Percentiles rank a stretch among this genome's conserved stretches.
phyloP scores from a whole-genome alignment of 148 eudicot genomes.

The Amaranthus palmeri region DNA sequence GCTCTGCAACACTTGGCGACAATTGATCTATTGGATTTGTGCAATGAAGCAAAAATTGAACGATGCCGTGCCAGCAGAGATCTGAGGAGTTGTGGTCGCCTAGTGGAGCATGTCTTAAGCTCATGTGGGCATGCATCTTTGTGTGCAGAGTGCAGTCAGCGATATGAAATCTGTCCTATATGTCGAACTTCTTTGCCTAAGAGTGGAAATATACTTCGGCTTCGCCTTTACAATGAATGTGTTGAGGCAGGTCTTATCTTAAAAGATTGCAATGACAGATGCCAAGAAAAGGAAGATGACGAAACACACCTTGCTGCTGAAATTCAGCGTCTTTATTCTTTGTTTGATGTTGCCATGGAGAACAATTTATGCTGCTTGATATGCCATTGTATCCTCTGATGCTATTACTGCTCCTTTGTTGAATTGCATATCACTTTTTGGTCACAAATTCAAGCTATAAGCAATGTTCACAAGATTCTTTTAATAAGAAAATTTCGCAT shows the following conservation, averaged over 20 bases:
- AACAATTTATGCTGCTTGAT: slow-evolving; percentile 74
- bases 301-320: slow-evolving; percentile 56
- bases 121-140: slow-evolving; percentile 96
- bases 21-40: slow-evolving; percentile 78
- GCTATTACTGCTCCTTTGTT: slow-evolving; percentile 1
- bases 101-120: slow-evolving; percentile 59
- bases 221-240: slow-evolving; percentile 91
- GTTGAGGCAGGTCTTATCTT: slow-evolving; percentile 84
- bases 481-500: background rate
- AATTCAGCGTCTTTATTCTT: slow-evolving; percentile 72
- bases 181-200: slow-evolving; percentile 66
- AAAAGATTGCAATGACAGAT: slow-evolving; percentile 52
- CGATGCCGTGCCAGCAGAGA: slow-evolving; percentile 93
- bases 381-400: slow-evolving; percentile 89
- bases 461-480: background rate
- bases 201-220: slow-evolving; percentile 50
- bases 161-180: slow-evolving; percentile 85
- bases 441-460: background rate
- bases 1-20: slow-evolving; percentile 81
- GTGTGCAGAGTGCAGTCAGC: slow-evolving; percentile 88
- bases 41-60: slow-evolving; percentile 93
- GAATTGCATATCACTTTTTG: slow-evolving; percentile 6
- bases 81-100: slow-evolving; percentile 83
- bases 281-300: slow-evolving; percentile 53
- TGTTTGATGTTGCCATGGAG: slow-evolving; percentile 92